These are phyloP conservation scores for Elaeis oleifera DNA, from an alignment of 202 grass and related monocot genomes.

Conservation along the genomic window DNA sequence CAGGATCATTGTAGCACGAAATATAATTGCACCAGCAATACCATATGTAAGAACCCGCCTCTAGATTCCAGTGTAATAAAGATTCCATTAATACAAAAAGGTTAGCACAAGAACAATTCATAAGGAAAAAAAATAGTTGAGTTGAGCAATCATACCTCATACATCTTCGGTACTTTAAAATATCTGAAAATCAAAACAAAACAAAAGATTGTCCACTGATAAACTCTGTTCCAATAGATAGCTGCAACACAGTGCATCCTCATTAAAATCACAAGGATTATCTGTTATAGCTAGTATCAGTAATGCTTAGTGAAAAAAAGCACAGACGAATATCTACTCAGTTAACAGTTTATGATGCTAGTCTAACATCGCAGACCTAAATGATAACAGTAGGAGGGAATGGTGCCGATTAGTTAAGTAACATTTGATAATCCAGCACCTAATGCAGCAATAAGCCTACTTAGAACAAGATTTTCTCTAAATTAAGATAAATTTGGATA, in stretches of 20 bases:
- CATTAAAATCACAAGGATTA: conserved; percentile 15
- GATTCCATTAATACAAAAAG: not conserved
- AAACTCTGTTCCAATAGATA: conserved; percentile 96
- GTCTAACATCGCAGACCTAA: not conserved
- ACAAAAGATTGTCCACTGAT: conserved; percentile 99
- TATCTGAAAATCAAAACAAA: conserved; percentile 87
- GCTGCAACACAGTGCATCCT: conserved; percentile 36
- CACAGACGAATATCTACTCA: too few relatives aligned
- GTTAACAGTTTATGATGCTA: too few relatives aligned
- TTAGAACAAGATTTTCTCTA: too few relatives aligned
- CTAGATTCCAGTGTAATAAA: conserved; percentile 32
- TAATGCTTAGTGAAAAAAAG: too few relatives aligned
- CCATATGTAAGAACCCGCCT: conserved; percentile 90
- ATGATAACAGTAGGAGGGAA: not conserved
- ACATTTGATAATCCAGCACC: too few relatives aligned
- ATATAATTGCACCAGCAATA: conserved; percentile 86
- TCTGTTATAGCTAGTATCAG: not conserved
- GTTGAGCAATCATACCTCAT: conserved; percentile 52
- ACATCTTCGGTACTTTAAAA: conserved; percentile 77
- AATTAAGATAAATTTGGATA: too few relatives aligned
- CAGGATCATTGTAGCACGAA: conserved; percentile 74
- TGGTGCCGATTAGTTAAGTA: not conserved
- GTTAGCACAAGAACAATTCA: conserved; percentile 15
- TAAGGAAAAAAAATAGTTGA: conserved; percentile 7
- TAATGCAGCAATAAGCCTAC: too few relatives aligned